Percentiles rank a stretch among this genome's conserved stretches.
Evolutionary conservation across 495 filamentous ascomycete genomes (phyloP).

Genomic region (Echria macrotheca): DNA sequence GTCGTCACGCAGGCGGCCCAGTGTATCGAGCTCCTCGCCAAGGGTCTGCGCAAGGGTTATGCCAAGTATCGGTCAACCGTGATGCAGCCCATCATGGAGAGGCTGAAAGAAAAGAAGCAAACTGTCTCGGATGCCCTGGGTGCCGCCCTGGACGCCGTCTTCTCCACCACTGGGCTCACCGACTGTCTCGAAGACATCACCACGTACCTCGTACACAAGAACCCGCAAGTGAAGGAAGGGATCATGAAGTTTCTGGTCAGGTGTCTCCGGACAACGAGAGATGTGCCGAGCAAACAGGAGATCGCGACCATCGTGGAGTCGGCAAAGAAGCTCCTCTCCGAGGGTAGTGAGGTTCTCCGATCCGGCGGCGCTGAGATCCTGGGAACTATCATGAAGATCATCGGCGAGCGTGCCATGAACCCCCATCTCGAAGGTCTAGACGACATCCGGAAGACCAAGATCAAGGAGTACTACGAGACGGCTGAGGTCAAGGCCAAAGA

Average conservation of each 20-base stretch:
- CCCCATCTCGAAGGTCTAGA: slow-evolving; percentile 92
- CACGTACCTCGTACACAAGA: slow-evolving; percentile 85
- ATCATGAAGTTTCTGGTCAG: slow-evolving; percentile 86
- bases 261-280: slow-evolving; percentile 75
- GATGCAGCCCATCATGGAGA: slow-evolving; percentile 83
- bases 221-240: slow-evolving; percentile 94
- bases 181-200: slow-evolving; percentile 87
- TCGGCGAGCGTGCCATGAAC: slow-evolving; percentile 95
- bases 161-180: slow-evolving; percentile 66
- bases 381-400: slow-evolving; percentile 96
- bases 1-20: slow-evolving; percentile 92
- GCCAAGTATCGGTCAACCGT: slow-evolving; percentile 73
- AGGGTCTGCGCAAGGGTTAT: slow-evolving; percentile 75
- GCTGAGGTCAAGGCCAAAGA: slow-evolving; percentile 97
- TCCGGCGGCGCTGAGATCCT: slow-evolving; percentile 86
- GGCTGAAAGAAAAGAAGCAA: slow-evolving; percentile 95
- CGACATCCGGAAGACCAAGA: slow-evolving; percentile 91
- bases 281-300: slow-evolving; percentile 77
- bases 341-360: slow-evolving; percentile 77
- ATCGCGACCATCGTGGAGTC: slow-evolving; percentile 79
- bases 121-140: slow-evolving; percentile 81
- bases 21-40: slow-evolving; percentile 87
- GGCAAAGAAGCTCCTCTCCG: slow-evolving; percentile 80
- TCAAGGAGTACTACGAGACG: slow-evolving; percentile 88
- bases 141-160: slow-evolving; percentile 81